These are phyloP conservation scores for Penicillium arizonense DNA, from an alignment of 495 filamentous ascomycete species.

Conservation along the genomic window DNA sequence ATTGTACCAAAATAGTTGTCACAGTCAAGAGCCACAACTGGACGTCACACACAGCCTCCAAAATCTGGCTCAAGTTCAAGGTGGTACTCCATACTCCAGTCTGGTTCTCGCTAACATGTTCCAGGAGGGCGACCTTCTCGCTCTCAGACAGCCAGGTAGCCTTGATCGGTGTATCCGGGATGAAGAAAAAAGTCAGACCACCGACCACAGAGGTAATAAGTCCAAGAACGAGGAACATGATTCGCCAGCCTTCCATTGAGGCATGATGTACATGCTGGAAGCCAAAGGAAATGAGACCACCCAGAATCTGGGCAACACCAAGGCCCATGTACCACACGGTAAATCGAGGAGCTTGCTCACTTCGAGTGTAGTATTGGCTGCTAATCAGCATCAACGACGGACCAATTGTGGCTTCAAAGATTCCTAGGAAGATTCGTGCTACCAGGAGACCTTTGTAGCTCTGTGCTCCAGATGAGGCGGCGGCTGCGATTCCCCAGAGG, in stretches of 20 bases:
- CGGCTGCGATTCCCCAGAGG: constrained; percentile 45
- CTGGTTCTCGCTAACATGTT: constrained; percentile 53
- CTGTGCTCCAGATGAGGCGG: constrained; percentile 19
- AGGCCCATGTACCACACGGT: constrained; percentile 64
- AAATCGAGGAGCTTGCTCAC: constrained; percentile 62
- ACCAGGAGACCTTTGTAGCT: constrained; percentile 19
- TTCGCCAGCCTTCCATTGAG: constrained; percentile 54
- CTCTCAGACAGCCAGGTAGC: constrained; percentile 54
- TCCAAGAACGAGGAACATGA: constrained; percentile 66
- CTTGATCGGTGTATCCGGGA: constrained; percentile 58
- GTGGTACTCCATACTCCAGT: constrained; percentile 50
- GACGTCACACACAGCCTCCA: constrained; percentile 29
- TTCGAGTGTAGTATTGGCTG: constrained; percentile 58
- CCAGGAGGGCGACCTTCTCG: constrained; percentile 48
- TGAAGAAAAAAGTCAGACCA: constrained; percentile 46
- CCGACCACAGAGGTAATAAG: constrained; percentile 55
- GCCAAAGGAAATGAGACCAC: constrained; percentile 57
- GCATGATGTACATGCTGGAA: constrained; percentile 36
- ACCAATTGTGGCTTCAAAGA: constrained; percentile 64
- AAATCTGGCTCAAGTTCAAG: constrained; percentile 37
- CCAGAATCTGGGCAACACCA: constrained; percentile 61
- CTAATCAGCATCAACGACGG: constrained; percentile 53
- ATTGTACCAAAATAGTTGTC: constrained; percentile 30
- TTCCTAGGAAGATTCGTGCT: constrained; percentile 58
- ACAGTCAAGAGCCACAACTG: constrained; percentile 40